Conservation (phyloP, 495 filamentous ascomycete species). For the Trichodelitschia bisporula region DNA sequence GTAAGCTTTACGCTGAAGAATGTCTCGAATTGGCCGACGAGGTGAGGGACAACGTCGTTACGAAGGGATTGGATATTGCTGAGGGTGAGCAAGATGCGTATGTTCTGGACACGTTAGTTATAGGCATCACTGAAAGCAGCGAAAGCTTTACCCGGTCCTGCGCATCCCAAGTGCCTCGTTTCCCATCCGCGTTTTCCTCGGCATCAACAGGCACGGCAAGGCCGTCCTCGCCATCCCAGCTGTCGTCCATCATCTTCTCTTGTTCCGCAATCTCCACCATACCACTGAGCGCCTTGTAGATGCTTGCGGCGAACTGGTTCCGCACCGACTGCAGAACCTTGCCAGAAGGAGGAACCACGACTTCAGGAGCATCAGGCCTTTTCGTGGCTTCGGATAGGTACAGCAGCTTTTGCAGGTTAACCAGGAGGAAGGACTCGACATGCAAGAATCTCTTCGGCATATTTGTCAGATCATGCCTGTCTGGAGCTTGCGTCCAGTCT, state of each 20-base stretch:
- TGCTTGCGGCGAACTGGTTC: constrained; percentile 63
- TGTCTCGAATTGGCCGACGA: constrained; percentile 71
- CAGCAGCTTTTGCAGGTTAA: constrained; percentile 75
- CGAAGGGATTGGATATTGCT: constrained; percentile 67
- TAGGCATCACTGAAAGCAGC: background rate
- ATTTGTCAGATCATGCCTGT: constrained; percentile 61
- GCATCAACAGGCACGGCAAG: constrained; percentile 5
- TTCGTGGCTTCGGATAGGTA: constrained; percentile 67
- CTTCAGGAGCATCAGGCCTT: constrained; percentile 39
- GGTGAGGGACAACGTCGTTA: constrained; percentile 48
- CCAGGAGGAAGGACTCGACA: constrained; percentile 54
- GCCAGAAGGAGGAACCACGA: constrained; percentile 55
- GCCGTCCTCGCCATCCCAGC: constrained; percentile 22
- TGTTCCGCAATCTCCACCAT: constrained; percentile 87
- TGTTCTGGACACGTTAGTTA: constrained; percentile 31
- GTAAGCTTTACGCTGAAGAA: constrained; percentile 75
- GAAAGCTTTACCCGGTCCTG: background rate
- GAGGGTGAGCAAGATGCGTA: constrained; percentile 78
- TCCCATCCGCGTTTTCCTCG: background rate
- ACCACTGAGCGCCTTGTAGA: constrained; percentile 79
- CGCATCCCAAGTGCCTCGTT: background rate
- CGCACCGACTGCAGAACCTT: constrained; percentile 74
- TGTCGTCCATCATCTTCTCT: constrained; percentile 29
- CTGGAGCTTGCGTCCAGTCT: constrained; percentile 63
- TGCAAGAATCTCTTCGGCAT: constrained; percentile 65